phyloP scores from a whole-genome alignment of 129 eudicot genomes.

The Daucus carota region DNA sequence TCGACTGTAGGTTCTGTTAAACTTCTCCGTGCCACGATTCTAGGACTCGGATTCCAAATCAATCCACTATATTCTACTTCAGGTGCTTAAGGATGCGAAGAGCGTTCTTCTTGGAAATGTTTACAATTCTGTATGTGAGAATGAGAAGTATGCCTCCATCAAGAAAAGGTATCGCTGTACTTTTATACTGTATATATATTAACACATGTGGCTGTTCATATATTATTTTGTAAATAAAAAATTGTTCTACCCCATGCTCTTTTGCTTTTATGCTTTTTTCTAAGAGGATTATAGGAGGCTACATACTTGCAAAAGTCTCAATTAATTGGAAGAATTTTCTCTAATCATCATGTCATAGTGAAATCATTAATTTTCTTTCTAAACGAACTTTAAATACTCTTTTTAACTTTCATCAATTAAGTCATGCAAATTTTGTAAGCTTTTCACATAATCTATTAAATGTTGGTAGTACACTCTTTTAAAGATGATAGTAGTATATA shows the following conservation, averaged over 20 bases:
- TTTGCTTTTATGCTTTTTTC: background rate
- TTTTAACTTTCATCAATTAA: background rate
- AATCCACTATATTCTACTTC: conserved; percentile 10
- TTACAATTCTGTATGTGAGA: conserved; percentile 73
- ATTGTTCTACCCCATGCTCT: background rate
- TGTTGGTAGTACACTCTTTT: background rate
- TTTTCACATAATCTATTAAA: background rate
- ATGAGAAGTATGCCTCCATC: conserved; percentile 69
- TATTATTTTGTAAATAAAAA: background rate
- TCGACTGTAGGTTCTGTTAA: conserved; percentile 50
- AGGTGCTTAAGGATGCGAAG: conserved; percentile 92
- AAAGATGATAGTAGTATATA: background rate
- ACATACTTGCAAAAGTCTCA: background rate
- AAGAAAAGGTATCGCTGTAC: conserved; percentile 56
- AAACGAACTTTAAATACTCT: background rate
- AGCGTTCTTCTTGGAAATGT: conserved; percentile 79
- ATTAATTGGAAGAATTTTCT: background rate
- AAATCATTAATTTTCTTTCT: background rate
- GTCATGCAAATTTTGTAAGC: background rate
- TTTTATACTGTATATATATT: background rate
- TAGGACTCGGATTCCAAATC: conserved; percentile 9
- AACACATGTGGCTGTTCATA: background rate
- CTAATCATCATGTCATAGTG: background rate
- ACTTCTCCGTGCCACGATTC: background rate
- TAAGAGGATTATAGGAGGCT: background rate